Conservation (phyloP, 2,329 filamentous ascomycete genomes). For the Onygenales sp. region DNA sequence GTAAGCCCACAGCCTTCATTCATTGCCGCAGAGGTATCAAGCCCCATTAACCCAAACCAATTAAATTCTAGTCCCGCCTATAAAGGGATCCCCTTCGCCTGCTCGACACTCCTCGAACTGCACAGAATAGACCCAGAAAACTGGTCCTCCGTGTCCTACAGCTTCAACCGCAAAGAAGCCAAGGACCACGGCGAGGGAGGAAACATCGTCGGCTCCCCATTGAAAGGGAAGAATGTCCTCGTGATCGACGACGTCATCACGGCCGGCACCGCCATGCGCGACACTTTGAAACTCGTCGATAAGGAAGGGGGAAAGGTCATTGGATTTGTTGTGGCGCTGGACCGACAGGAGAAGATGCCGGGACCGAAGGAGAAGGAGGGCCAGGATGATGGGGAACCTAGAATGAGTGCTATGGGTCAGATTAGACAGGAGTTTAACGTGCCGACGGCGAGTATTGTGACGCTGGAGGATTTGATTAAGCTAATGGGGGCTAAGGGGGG, state of each 20-base stretch:
- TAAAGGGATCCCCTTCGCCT: constrained; percentile 90
- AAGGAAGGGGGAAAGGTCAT: constrained; percentile 75
- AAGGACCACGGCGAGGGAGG: constrained; percentile 96
- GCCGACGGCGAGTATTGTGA: constrained; percentile 45
- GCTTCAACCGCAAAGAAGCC: constrained; percentile 91
- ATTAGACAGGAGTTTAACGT: constrained; percentile 1
- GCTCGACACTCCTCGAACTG: constrained; percentile 66
- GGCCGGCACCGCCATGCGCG: constrained; percentile 84
- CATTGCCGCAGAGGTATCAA: neutral
- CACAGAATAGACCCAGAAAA: constrained; percentile 54
- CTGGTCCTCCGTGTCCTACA: constrained; percentile 67
- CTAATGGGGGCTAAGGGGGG: constrained; percentile 55
- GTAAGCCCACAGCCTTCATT: neutral
- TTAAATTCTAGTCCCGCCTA: constrained; percentile 58
- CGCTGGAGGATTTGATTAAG: constrained; percentile 70
- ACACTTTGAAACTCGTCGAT: constrained; percentile 82
- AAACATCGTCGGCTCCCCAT: constrained; percentile 75
- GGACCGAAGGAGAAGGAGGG: constrained; percentile 63
- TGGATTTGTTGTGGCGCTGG: constrained; percentile 79
- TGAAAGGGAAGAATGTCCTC: constrained; percentile 77
- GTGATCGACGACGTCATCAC: constrained; percentile 97
- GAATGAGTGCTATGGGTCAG: constrained; percentile 3
- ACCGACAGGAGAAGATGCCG: constrained; percentile 55
- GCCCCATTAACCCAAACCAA: neutral
- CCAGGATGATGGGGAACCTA: constrained; percentile 68